phyloP scores from a whole-genome alignment of 352 stramenopile genomes.

The Pythium scleroteichum region DNA sequence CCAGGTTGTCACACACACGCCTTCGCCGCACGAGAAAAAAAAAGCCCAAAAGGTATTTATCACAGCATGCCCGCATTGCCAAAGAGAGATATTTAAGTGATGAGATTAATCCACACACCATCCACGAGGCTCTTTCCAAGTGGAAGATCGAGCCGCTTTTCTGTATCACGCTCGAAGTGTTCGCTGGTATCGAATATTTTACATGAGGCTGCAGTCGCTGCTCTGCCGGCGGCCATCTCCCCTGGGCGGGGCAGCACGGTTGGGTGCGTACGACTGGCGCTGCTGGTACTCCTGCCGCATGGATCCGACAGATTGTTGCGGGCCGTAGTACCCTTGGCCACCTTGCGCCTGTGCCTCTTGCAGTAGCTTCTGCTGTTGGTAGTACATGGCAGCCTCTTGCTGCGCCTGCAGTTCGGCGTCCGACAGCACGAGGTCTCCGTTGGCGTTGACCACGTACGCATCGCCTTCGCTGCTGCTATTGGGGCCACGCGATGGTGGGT shows the following conservation, averaged over 20 bases:
- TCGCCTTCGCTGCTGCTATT: conserved; percentile 41
- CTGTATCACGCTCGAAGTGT: neutral
- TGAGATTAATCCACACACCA: neutral
- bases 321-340: conserved; percentile 1
- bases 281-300: conserved; percentile 50
- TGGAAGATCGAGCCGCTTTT: conserved; percentile 16
- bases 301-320: conserved; percentile 2
- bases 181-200: conserved; percentile 9
- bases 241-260: conserved; percentile 14
- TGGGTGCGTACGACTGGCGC: conserved; percentile 31
- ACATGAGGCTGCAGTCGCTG: conserved; percentile 59
- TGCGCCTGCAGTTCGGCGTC: conserved; percentile 71
- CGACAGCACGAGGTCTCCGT: conserved; percentile 62
- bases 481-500: conserved; percentile 23
- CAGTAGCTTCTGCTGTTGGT: conserved; percentile 64
- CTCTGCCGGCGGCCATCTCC: conserved; percentile 15
- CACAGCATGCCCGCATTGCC: neutral
- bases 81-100: no score
- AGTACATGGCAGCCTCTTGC: conserved; percentile 52
- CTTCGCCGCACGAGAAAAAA: conserved; percentile 9
- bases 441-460: conserved; percentile 39
- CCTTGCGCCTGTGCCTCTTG: conserved; percentile 15
- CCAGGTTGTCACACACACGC: conserved; percentile 15
- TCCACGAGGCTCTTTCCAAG: conserved; percentile 10
- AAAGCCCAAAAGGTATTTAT: conserved; percentile 19